Evolutionary conservation across 2,329 filamentous ascomycete genomes (phyloP).

Genomic region (Apiospora kogelbergensis): DNA sequence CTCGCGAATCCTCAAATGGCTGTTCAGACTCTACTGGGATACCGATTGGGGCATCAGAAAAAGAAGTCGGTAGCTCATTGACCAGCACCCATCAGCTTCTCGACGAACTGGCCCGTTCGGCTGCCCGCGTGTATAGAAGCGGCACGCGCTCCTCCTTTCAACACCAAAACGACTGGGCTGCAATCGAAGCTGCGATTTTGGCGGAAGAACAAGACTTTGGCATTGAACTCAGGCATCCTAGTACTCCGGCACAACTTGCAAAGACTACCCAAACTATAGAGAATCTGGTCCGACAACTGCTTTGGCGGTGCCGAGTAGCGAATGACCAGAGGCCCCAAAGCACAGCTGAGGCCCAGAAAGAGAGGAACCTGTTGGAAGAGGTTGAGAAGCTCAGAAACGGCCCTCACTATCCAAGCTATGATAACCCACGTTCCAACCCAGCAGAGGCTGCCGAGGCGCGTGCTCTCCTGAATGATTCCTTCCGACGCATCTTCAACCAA

Average conservation of each 20-base stretch:
- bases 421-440: conserved; percentile 18
- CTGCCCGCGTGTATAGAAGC: conserved; percentile 18
- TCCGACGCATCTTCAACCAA: conserved; percentile 28
- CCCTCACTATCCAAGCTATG: conserved; percentile 25
- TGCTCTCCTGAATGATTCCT: conserved; percentile 22
- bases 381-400: conserved; percentile 18
- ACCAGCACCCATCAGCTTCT: conserved; percentile 13
- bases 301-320: conserved; percentile 8
- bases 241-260: conserved; percentile 12
- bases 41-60: neutral
- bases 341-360: conserved; percentile 12
- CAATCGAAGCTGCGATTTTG: conserved; percentile 25
- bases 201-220: conserved; percentile 23
- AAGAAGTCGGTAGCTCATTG: neutral
- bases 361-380: conserved; percentile 13
- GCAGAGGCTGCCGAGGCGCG: conserved; percentile 17
- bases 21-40: neutral
- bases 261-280: conserved; percentile 13
- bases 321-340: neutral
- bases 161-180: conserved; percentile 26
- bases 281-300: conserved; percentile 10
- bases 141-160: conserved; percentile 20
- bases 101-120: conserved; percentile 23
- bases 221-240: conserved; percentile 22
- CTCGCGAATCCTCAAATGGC: neutral